phyloP scores from a whole-genome alignment of 306 rosid species.

The Cucurbita argyrosperma region DNA sequence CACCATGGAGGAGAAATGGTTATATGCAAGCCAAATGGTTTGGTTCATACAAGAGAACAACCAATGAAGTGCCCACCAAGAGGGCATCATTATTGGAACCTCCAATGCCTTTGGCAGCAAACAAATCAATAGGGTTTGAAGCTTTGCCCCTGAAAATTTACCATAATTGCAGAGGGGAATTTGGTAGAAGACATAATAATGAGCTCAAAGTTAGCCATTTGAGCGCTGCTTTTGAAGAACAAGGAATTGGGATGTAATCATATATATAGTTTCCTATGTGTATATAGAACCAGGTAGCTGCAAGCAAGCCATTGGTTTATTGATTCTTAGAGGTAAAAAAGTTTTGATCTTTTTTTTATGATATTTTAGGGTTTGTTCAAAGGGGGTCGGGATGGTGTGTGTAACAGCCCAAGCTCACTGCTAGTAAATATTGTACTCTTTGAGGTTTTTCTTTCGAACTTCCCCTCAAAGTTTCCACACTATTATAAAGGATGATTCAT shows the following conservation, averaged over 20 bases:
- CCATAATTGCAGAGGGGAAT: constrained; percentile 36
- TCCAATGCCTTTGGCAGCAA: background rate
- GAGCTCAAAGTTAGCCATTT: constrained; percentile 46
- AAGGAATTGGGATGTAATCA: background rate
- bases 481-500: no score
- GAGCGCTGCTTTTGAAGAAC: constrained; percentile 25
- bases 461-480: no score
- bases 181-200: background rate
- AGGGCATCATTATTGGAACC: background rate
- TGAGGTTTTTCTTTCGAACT: no score
- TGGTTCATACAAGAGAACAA: constrained; percentile 50
- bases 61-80: constrained; percentile 20
- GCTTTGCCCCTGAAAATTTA: constrained; percentile 3
- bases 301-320: background rate
- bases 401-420: no score
- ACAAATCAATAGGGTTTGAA: constrained; percentile 35
- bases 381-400: background rate
- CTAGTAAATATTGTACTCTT: no score
- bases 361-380: background rate
- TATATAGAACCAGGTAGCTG: no score
- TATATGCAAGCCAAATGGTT: constrained; percentile 81
- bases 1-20: constrained; percentile 79
- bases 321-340: background rate
- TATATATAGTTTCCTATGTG: background rate
- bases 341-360: background rate